phyloP scores from a whole-genome alignment of 352 stramenopile genomes.

The Phytophthora chlamydospora region DNA sequence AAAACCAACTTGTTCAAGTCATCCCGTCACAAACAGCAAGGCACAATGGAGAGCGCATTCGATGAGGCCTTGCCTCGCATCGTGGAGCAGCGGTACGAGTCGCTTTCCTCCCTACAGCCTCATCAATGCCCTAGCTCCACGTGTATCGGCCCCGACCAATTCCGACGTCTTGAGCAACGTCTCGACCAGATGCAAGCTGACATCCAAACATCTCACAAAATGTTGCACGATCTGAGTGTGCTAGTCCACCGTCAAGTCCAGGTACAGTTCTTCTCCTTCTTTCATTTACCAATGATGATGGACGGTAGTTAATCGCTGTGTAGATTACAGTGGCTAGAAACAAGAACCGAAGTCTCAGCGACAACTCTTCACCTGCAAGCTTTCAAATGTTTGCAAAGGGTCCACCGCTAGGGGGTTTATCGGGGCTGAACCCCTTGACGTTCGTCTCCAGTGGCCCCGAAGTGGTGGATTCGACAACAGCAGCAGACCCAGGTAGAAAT shows the following conservation, averaged over 20 bases:
- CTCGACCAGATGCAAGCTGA: conserved; percentile 44
- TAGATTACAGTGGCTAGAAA: conserved; percentile 19
- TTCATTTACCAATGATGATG: neutral
- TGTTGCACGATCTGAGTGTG: conserved; percentile 45
- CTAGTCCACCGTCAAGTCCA: conserved; percentile 44
- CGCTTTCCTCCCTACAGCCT: neutral
- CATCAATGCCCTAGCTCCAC: neutral
- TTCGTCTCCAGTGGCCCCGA: neutral
- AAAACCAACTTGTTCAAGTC: too few relatives aligned
- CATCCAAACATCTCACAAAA: conserved; percentile 37
- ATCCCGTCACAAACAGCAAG: neutral
- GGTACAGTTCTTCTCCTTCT: conserved; percentile 5
- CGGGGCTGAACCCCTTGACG: neutral
- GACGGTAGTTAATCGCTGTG: neutral
- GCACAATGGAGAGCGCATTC: neutral
- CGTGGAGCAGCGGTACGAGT: neutral
- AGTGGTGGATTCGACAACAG: neutral
- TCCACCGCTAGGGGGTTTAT: neutral
- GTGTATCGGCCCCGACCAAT: neutral
- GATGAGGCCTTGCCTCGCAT: neutral
- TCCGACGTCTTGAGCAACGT: conserved; percentile 35
- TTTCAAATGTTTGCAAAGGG: conserved; percentile 5
- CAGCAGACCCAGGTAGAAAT: neutral
- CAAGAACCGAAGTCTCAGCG: conserved; percentile 33
- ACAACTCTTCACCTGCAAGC: conserved; percentile 21